Conservation (phyloP, 768 basidiomycete species). For the Boletellus ananas region DNA sequence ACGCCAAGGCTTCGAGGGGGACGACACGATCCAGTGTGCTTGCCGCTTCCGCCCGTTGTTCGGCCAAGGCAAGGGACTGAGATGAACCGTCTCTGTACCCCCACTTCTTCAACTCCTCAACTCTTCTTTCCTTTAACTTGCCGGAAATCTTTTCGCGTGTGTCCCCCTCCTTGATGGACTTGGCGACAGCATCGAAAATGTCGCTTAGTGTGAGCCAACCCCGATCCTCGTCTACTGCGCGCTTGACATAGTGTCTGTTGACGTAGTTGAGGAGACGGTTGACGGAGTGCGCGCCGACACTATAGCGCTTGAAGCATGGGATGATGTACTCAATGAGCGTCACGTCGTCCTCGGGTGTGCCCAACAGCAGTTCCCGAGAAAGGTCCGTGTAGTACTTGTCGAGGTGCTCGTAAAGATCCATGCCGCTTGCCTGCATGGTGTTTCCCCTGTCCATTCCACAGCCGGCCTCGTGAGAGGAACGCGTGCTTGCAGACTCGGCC, state of each 20-base stretch:
- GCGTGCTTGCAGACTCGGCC: constrained; percentile 42
- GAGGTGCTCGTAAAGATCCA: constrained; percentile 69
- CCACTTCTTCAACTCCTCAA: constrained; percentile 68
- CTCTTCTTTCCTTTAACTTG: constrained; percentile 54
- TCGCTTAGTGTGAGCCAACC: constrained; percentile 73
- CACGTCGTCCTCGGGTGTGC: constrained; percentile 62
- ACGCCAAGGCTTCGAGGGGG: constrained; percentile 58
- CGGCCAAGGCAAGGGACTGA: constrained; percentile 51
- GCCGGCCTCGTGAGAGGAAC: constrained; percentile 6
- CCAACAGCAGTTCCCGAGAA: constrained; percentile 58
- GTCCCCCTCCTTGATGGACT: constrained; percentile 46
- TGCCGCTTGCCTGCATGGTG: constrained; percentile 42
- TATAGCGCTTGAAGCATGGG: constrained; percentile 67
- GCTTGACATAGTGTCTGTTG: constrained; percentile 69
- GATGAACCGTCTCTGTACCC: constrained; percentile 53
- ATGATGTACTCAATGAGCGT: constrained; percentile 67
- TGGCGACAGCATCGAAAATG: constrained; percentile 57
- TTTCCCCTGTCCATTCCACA: constrained; percentile 26
- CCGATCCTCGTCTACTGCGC: constrained; percentile 72
- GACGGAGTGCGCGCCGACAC: constrained; percentile 61
- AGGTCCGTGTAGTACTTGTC: constrained; percentile 67
- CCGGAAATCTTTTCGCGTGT: constrained; percentile 58
- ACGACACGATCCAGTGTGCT: constrained; percentile 65
- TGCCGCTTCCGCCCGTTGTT: constrained; percentile 72
- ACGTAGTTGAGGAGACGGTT: constrained; percentile 73